These are phyloP conservation scores for Sutorius eximius DNA, from an alignment of 1,284 basidiomycete genomes.

Conservation along the genomic window DNA sequence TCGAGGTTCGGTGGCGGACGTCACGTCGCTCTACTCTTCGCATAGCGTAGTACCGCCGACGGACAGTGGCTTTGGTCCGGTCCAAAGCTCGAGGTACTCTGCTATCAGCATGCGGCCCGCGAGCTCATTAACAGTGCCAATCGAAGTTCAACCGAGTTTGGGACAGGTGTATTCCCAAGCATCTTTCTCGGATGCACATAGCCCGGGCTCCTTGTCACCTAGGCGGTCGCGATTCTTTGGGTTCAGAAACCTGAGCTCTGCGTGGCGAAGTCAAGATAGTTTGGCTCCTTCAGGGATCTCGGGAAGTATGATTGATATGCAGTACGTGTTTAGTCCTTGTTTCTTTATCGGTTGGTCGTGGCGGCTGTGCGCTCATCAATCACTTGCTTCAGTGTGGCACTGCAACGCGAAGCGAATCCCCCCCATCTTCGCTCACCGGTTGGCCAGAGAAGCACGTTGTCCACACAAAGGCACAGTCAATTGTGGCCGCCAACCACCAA, in stretches of 20 bases:
- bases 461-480: conserved; percentile 53
- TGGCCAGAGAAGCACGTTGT: conserved; percentile 41
- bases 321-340: conserved; percentile 55
- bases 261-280: conserved; percentile 77
- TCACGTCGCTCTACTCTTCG: conserved; percentile 67
- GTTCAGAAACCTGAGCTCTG: conserved; percentile 72
- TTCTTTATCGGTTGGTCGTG: neutral
- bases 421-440: conserved; percentile 42
- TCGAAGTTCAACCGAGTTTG: conserved; percentile 54
- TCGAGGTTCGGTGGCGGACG: conserved; percentile 64
- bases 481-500: conserved; percentile 50
- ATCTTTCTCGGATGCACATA: conserved; percentile 76
- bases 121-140: conserved; percentile 62
- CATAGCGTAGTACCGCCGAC: conserved; percentile 55
- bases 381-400: conserved; percentile 54
- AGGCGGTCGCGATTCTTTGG: conserved; percentile 80
- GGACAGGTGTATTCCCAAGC: conserved; percentile 70
- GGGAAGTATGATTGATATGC: conserved; percentile 91
- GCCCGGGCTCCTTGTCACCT: conserved; percentile 64
- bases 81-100: conserved; percentile 61
- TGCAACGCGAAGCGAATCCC: conserved; percentile 63
- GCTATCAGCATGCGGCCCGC: conserved; percentile 60
- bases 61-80: conserved; percentile 56
- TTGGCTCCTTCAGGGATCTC: conserved; percentile 75
- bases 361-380: conserved; percentile 9